Base-by-base conservation (phyloP, 1,284 basidiomycete species). In the Puccinia hordei region DNA sequence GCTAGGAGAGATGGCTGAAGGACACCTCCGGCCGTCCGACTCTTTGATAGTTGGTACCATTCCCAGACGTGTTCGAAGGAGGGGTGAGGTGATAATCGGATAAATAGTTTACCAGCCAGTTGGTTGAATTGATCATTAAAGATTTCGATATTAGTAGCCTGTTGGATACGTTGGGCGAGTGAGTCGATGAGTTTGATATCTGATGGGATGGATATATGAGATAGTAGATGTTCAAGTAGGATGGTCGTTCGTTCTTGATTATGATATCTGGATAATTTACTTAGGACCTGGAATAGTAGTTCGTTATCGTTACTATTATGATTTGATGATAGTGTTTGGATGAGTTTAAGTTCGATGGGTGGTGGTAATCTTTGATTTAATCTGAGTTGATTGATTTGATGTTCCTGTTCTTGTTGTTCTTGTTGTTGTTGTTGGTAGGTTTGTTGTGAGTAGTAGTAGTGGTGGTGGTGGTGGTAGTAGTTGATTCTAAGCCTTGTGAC, bases 11-110 rank as follows among this genome's bases (percentile, higher is more conserved):
- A 73, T 0, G 8, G 3, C 33, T 24, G 51, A 5, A 68, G 41
- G 1, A 59, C 65, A 22, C 44, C 3, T 2, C 46, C 27, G 3
- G 30, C 59, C 17, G 63, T 57, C 8, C 76, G 27, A 8, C 41
- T 24, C 13, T 71, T 78, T 6, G 55, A 41, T 19, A 78, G 51
- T n/a, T 78, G 53, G 38, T 78, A 69, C 76, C 76, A 78, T 10
- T 35, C 55, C 30, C 46, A 68, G 1, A 55, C 15, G 17, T 59
- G 61, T 19, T 78, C 76, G 53, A 78, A 78, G 4, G 63, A 38
- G 6, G 35, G 10, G 6, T 49, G 24, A 49, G 13, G 0, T 15
- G 38, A 15, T 24, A 27, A 0, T 49, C 65, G 35, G 27, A 30
- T 12, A 59, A 78, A 71, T 8, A 78, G 44, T 44, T 66, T 49